phyloP scores from a whole-genome alignment of 495 filamentous ascomycete species.

The Neurospora tetraspora region DNA sequence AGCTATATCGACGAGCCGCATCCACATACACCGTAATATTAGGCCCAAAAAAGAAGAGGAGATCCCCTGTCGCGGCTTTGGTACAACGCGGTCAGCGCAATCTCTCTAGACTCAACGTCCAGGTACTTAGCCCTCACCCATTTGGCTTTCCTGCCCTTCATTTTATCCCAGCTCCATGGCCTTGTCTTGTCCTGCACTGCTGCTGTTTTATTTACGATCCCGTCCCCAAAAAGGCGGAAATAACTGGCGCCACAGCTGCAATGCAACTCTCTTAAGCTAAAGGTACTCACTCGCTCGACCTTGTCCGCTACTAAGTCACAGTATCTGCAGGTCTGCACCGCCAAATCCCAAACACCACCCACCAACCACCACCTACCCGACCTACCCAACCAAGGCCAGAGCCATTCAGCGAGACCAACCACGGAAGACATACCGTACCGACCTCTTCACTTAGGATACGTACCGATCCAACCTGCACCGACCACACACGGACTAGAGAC shows the following conservation, averaged over 20 bases:
- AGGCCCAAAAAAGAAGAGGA: not conserved
- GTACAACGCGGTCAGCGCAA: not conserved
- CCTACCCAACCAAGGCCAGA: not conserved
- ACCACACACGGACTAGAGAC: not conserved
- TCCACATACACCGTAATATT: not conserved
- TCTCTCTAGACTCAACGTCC: not conserved
- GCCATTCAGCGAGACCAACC: not conserved
- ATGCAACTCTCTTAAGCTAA: not conserved
- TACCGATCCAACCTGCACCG: not conserved
- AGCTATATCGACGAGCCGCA: not conserved
- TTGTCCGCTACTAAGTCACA: not conserved
- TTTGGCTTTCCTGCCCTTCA: not conserved
- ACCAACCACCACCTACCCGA: not conserved
- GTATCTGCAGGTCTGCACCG: not conserved
- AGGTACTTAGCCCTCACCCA: not conserved
- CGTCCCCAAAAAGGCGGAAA: not conserved
- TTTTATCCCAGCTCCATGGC: not conserved
- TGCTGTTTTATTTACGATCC: not conserved
- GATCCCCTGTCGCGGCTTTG: not conserved
- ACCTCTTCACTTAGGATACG: conserved; percentile 1
- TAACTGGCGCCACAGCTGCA: not conserved
- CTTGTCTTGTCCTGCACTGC: not conserved
- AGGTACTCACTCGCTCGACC: not conserved
- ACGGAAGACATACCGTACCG: not conserved
- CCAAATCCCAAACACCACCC: not conserved